Evolutionary conservation across 2,329 filamentous ascomycete species (phyloP), one percentile per base, ranked within the genome.

Genomic region (Microdochium bolleyi): DNA sequence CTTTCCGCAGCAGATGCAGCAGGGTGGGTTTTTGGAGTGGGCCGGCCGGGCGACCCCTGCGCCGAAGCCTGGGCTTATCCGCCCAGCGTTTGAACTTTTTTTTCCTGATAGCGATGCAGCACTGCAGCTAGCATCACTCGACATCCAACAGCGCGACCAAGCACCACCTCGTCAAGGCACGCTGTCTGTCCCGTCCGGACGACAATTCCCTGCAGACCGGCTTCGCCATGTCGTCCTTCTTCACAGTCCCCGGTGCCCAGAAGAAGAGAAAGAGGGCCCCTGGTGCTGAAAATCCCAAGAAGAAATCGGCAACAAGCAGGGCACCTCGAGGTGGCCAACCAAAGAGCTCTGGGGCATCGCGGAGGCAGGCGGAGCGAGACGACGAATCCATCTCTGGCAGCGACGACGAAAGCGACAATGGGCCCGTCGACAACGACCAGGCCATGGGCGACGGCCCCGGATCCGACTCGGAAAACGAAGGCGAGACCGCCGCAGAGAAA

Each of bases 221-320:
- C 53, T n/a, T 62, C 61, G 74, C 59, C 60, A 95, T 95, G 92
- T 95, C 92, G 64, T 96, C 92, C 38, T 99, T 97, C 73, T 99
- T 99, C 73, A 96, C 92, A 51, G 76, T 87, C 38, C 91, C 94
- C 5, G 87, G 88, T 41, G 87, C 88, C 50, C 87, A 92, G 65
- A 89, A 89, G 74, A 97, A 97, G 79, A 80, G 94, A 62, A 97
- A 97, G 78, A 81, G 92, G 56, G 64, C 75, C 7, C 69, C 74
- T 53, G 76, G 78, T 24, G 65, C 73, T 16, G 77, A 83, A 50
- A 70, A 69, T 5, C 78, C 82, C 2, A 84, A 84, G 68, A 87
- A 85, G 64, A 75, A 80, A 66, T 62, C 77, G 55, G 77, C 77
- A 58, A 48, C 57, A 63, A 48, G 62, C 69, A 56, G 61, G 69